Evolutionary conservation across 1,284 basidiomycete species (phyloP).

Genomic region (Apiotrichum montevideense): DNA sequence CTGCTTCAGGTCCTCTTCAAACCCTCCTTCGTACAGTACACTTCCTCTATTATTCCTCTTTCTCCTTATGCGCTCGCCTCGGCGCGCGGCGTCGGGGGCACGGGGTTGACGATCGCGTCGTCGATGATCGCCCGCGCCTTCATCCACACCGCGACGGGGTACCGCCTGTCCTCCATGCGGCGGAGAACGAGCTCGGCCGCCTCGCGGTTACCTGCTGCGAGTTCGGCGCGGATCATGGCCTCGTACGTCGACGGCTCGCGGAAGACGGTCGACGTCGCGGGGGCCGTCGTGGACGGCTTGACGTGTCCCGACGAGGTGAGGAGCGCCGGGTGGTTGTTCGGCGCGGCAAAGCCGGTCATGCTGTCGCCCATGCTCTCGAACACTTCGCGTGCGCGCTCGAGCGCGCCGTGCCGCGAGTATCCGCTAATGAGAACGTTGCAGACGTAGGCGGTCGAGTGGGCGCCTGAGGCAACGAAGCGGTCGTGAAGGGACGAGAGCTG

Average conservation of each 20-base stretch:
- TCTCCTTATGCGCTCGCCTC: not conserved
- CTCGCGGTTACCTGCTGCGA: constrained; percentile 67
- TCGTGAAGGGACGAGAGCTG: constrained; percentile 65
- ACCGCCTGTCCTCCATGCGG: constrained; percentile 60
- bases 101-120: constrained; percentile 11
- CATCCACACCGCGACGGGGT: constrained; percentile 42
- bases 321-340: constrained; percentile 73
- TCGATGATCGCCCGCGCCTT: constrained; percentile 31
- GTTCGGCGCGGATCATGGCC: constrained; percentile 88
- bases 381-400: constrained; percentile 64
- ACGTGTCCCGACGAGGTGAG: constrained; percentile 47
- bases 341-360: constrained; percentile 68
- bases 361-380: constrained; percentile 89
- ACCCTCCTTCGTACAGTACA: not conserved
- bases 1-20: not conserved
- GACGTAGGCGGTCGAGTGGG: constrained; percentile 93
- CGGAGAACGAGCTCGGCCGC: constrained; percentile 59
- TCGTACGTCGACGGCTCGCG: constrained; percentile 77
- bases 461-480: constrained; percentile 59
- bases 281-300: constrained; percentile 42
- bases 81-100: not conserved
- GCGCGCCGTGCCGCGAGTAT: constrained; percentile 65
- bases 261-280: constrained; percentile 55
- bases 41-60: not conserved
- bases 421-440: constrained; percentile 88